Evolutionary conservation across 2,329 filamentous ascomycete species (phyloP), one percentile per base, ranked within the genome.

Genomic region (Penicillium concentricum): DNA sequence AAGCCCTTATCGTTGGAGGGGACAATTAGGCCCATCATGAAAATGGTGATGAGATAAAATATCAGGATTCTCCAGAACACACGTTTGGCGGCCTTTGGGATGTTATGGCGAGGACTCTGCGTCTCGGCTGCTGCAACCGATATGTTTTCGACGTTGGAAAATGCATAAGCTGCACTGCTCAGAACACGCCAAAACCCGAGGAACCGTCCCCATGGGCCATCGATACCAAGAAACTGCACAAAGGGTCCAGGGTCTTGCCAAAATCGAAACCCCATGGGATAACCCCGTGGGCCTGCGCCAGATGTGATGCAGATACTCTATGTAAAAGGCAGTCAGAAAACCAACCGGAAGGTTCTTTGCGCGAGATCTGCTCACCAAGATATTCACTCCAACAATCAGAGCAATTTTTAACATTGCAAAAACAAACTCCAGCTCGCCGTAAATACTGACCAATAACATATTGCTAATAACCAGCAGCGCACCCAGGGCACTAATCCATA

Each of bases 301-400:
- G 74, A 75, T 28, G 74, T 70, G 3, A 69, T 65, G 20, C 38
- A 51, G 12, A 44, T 28, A 24, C 39, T 44, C 49, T 51, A 15
- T n/a, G 20, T 22, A 22, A 18, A 51, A 20, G 41, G 7, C 32
- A 34, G 28, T 51, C 16, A 44, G 48, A 6, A 6, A 51, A 32
- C 18, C 6, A 34, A 48, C 12, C 16, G 24, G 32, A 18, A 8
- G 5, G 15, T 37, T 5, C 6, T 35, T 47, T 37, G 22, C 22
- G 32, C 20, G 13, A 18, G 12, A 51, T 6, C 5, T 35, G 16
- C 28, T 44, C 9, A 83, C 82, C 59, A 86, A 80, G 53, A 86
- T 78, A 64, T 85, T 83, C 56, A 89, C 75, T 51, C 82, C 82
- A 57, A 87, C 69, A 42, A 88, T 80, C 34, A 87, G 75, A 16